These are phyloP conservation scores for Boletus subcaerulescens DNA, from an alignment of 768 basidiomycete species.

Conservation along the genomic window DNA sequence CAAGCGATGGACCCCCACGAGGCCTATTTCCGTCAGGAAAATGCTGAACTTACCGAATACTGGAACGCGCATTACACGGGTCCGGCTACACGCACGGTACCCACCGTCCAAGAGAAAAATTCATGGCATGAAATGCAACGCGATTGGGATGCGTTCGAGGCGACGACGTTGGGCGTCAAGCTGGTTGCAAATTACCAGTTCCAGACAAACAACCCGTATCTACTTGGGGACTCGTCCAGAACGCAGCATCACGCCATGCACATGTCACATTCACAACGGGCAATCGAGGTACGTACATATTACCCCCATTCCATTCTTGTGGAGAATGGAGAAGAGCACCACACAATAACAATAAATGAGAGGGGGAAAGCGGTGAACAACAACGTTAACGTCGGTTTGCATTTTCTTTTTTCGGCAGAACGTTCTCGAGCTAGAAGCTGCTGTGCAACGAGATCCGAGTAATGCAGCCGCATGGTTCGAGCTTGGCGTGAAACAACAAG, in stretches of 20 bases:
- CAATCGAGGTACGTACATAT: constrained; percentile 40
- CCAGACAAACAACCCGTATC: constrained; percentile 75
- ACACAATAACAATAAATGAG: not conserved
- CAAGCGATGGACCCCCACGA: constrained; percentile 48
- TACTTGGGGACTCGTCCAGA: constrained; percentile 54
- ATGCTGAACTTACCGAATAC: constrained; percentile 59
- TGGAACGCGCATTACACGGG: constrained; percentile 47
- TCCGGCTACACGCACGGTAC: constrained; percentile 3
- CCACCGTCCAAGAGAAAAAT: constrained; percentile 28
- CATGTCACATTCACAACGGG: constrained; percentile 25
- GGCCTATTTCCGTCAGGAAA: constrained; percentile 70
- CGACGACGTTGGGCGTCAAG: constrained; percentile 61
- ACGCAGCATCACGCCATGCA: constrained; percentile 47
- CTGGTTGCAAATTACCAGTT: constrained; percentile 63
- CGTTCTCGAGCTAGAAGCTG: constrained; percentile 86
- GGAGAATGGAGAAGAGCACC: constrained; percentile 11
- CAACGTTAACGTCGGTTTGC: constrained; percentile 14
- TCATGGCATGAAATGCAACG: constrained; percentile 67
- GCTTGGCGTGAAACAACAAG: constrained; percentile 95
- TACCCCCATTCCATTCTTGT: constrained; percentile 7
- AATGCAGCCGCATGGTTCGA: constrained; percentile 82
- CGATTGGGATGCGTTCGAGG: constrained; percentile 83
- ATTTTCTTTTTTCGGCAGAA: constrained; percentile 47
- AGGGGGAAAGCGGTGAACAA: not conserved
- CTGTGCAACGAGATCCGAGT: constrained; percentile 72